A percentile compares a stretch with the other conserved stretches of the same genome.
Evolutionary conservation across 1,284 basidiomycete genomes (phyloP).

Genomic region (Puccinia horiana): DNA sequence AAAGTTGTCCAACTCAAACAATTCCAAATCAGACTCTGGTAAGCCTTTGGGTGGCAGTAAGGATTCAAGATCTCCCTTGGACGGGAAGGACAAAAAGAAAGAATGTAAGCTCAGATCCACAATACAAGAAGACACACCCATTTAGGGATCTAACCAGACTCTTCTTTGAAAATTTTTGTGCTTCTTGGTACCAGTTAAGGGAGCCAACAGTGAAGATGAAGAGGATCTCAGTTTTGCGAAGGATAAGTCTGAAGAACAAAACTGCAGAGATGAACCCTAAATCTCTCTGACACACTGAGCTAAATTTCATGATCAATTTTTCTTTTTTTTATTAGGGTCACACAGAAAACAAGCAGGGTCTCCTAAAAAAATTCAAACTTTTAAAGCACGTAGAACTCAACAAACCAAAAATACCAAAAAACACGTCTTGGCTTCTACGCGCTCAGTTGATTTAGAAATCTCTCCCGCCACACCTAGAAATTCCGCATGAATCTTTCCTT

Average conservation of each 20-base stretch:
- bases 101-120: constrained; percentile 11
- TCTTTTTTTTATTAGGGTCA: neutral
- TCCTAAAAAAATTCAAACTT: neutral
- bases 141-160: neutral
- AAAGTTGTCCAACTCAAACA: neutral
- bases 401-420: neutral
- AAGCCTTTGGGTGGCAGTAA: neutral
- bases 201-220: constrained; percentile 13
- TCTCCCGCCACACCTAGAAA: too few species aligned
- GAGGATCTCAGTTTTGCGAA: constrained; percentile 23
- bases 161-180: neutral
- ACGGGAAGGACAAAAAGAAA: constrained; percentile 12
- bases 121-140: neutral
- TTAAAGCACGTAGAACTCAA: constrained; percentile 2
- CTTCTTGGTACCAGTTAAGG: neutral
- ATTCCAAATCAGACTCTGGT: constrained; percentile 8
- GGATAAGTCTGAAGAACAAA: constrained; percentile 5
- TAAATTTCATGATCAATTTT: constrained; percentile 5
- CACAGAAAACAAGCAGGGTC: neutral
- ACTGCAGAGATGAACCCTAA: constrained; percentile 23
- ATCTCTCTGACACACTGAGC: neutral
- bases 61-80: constrained; percentile 14
- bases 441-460: neutral
- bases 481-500: too few species aligned
- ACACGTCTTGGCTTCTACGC: neutral